Conservation (phyloP, 2,329 filamentous ascomycete genomes). For the Fusarium avenaceum region DNA sequence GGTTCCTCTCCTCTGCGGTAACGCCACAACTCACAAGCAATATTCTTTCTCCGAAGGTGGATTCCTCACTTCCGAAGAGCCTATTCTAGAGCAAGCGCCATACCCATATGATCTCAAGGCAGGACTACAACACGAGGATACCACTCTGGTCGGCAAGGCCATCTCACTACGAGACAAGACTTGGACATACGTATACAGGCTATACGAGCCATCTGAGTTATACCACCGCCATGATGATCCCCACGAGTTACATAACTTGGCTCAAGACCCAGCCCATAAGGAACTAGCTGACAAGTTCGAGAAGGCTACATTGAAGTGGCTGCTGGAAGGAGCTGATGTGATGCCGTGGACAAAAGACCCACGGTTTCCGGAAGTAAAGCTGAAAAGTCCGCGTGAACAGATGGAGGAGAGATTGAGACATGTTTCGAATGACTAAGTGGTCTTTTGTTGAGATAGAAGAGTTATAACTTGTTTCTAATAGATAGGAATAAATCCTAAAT, state of each 20-base stretch:
- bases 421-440: not conserved
- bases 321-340: slow-evolving; percentile 54
- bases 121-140: slow-evolving; percentile 61
- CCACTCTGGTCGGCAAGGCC: slow-evolving; percentile 58
- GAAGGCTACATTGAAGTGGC: slow-evolving; percentile 55
- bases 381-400: slow-evolving; percentile 10
- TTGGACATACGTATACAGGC: slow-evolving; percentile 60
- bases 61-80: slow-evolving; percentile 60
- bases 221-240: slow-evolving; percentile 57
- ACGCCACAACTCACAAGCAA: slow-evolving; percentile 52
- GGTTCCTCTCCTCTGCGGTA: slow-evolving; percentile 48
- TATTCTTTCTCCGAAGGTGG: slow-evolving; percentile 61
- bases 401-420: slow-evolving; percentile 46
- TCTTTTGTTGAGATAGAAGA: too few relatives aligned
- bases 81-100: slow-evolving; percentile 58
- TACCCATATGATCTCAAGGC: slow-evolving; percentile 63
- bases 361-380: slow-evolving; percentile 50
- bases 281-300: slow-evolving; percentile 42
- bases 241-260: slow-evolving; percentile 57
- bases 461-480: not conserved
- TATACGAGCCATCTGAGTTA: slow-evolving; percentile 61
- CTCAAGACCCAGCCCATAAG: slow-evolving; percentile 47
- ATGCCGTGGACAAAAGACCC: slow-evolving; percentile 55
- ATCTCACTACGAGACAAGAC: slow-evolving; percentile 54
- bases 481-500: not conserved